phyloP scores from a whole-genome alignment of 306 rosid genomes.

The Alnus rubra region DNA sequence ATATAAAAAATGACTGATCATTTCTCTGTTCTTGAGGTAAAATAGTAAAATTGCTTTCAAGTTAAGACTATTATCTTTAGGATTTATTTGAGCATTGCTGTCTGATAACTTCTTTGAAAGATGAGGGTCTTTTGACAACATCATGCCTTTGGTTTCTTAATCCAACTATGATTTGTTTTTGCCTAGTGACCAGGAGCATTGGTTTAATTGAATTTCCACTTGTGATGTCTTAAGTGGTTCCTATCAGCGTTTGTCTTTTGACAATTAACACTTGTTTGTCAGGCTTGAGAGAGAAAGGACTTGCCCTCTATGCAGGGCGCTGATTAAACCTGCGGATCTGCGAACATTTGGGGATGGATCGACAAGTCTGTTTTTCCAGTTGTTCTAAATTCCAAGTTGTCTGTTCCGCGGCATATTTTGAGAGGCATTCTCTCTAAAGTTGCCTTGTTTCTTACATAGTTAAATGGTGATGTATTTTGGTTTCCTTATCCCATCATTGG shows the following conservation, averaged over 20 bases:
- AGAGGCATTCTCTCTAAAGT: slow-evolving; percentile 28
- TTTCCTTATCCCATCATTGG: slow-evolving; percentile 16
- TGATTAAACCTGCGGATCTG: slow-evolving; percentile 71
- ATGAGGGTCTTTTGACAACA: not conserved
- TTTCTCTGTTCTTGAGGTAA: slow-evolving; percentile 7
- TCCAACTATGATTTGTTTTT: slow-evolving; percentile 2
- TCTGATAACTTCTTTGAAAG: not conserved
- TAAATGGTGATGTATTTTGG: not conserved
- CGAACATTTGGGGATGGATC: slow-evolving; percentile 89
- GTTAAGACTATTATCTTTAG: too few relatives aligned
- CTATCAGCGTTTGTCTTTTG: slow-evolving; percentile 1
- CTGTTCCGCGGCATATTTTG: not conserved
- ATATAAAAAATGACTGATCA: not conserved
- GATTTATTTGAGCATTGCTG: not conserved
- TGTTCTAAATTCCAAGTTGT: slow-evolving; percentile 41
- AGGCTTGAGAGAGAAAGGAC: slow-evolving; percentile 97
- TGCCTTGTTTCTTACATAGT: slow-evolving; percentile 14
- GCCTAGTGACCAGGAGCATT: slow-evolving; percentile 8
- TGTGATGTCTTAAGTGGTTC: not conserved
- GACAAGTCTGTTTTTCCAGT: slow-evolving; percentile 73
- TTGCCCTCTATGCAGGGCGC: slow-evolving; percentile 87
- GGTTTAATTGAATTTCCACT: not conserved
- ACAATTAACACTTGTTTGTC: slow-evolving; percentile 33
- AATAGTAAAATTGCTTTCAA: not conserved
- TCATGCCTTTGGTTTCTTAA: not conserved